A percentile compares a stretch with the other conserved stretches of the same genome.
Conservation (phyloP, 495 filamentous ascomycete genomes). For the Podospora conica region DNA sequence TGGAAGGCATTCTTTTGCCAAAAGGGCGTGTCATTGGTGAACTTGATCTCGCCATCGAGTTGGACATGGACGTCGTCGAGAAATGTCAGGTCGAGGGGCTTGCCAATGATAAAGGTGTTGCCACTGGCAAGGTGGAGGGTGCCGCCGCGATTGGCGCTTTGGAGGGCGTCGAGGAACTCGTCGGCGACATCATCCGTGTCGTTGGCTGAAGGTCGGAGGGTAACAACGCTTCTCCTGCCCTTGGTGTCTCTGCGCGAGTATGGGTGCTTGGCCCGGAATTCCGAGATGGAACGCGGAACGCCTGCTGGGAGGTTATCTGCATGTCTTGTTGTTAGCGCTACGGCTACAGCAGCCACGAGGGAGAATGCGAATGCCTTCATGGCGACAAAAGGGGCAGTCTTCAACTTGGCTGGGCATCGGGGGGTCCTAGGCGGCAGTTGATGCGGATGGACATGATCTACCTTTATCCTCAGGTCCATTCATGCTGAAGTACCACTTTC, state of each 20-base stretch:
- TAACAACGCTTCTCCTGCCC: constrained; percentile 36
- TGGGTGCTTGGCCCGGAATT: constrained; percentile 29
- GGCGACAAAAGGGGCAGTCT: neutral
- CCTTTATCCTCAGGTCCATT: neutral
- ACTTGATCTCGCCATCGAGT: constrained; percentile 53
- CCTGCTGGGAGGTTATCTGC: constrained; percentile 18
- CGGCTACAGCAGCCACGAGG: neutral
- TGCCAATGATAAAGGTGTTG: constrained; percentile 49
- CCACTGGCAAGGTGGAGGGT: constrained; percentile 45
- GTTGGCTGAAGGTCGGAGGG: constrained; percentile 45
- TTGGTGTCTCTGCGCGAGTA: constrained; percentile 7
- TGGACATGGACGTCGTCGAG: constrained; percentile 51
- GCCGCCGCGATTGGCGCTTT: constrained; percentile 50
- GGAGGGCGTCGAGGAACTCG: constrained; percentile 48
- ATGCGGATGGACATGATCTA: neutral
- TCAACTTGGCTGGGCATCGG: neutral
- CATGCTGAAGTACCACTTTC: neutral
- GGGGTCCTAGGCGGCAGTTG: neutral
- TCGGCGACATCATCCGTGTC: constrained; percentile 49
- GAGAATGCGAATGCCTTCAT: neutral
- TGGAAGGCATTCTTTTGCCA: constrained; percentile 54
- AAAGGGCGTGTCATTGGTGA: constrained; percentile 53
- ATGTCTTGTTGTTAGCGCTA: neutral
- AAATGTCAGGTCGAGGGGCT: constrained; percentile 52
- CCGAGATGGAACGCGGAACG: constrained; percentile 25